A percentile compares a stretch with the other conserved stretches of the same genome.
These are phyloP conservation scores for Spathaspora passalidarum DNA, from an alignment of 805 yeast species.

Conservation along the genomic window DNA sequence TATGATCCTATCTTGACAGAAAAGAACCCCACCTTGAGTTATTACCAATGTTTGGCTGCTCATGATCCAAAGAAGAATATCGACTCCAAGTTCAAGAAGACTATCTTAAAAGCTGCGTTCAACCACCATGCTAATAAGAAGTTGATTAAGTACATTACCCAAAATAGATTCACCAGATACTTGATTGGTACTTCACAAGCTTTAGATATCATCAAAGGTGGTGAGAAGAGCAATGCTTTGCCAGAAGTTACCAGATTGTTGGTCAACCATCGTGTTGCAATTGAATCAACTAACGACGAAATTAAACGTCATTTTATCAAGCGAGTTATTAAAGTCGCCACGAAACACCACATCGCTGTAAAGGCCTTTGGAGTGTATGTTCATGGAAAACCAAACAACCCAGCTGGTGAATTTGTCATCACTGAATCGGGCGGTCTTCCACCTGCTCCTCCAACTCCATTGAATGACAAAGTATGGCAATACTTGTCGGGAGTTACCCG, in stretches of 20 bases:
- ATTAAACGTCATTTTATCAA: conserved; percentile 19
- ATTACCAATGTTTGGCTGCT: conserved; percentile 63
- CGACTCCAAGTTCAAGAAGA: conserved; percentile 23
- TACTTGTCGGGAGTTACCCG: conserved; percentile 42
- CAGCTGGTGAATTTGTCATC: conserved; percentile 12
- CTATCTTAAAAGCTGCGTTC: conserved; percentile 33
- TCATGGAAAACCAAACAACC: conserved; percentile 16
- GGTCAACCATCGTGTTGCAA: conserved; percentile 35
- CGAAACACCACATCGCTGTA: conserved; percentile 27
- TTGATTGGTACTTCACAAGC: conserved; percentile 38
- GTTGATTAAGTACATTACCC: conserved; percentile 20
- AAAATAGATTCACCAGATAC: conserved; percentile 21
- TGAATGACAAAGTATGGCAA: conserved; percentile 36
- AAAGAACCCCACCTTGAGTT: conserved; percentile 57
- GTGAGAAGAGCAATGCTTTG: conserved; percentile 40
- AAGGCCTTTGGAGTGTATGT: conserved; percentile 28
- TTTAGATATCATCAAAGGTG: conserved; percentile 34
- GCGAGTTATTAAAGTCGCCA: conserved; percentile 26
- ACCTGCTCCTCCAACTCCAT: conserved; percentile 48
- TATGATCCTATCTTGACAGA: conserved; percentile 44
- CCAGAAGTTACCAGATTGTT: conserved; percentile 33
- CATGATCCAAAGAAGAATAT: conserved; percentile 27
- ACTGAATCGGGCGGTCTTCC: conserved; percentile 22
- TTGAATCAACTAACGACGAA: conserved; percentile 25
- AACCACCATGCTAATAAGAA: conserved; percentile 32